Evolutionary conservation across 257 asterid genomes (phyloP).

Genomic region (Solanum raphanifolium): DNA sequence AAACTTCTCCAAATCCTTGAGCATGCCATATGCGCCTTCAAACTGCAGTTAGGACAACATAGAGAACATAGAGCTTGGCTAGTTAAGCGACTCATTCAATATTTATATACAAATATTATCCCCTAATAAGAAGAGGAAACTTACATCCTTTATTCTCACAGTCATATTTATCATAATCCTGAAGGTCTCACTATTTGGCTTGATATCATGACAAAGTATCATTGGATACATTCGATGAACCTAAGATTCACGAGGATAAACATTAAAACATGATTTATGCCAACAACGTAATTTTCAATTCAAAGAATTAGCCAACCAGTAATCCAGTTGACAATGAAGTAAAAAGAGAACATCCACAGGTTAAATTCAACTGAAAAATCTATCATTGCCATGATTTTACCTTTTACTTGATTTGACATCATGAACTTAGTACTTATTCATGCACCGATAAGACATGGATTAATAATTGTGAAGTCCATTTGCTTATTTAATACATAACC

Average conservation of each 20-base stretch:
- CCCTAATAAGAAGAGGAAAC: conserved; percentile 4
- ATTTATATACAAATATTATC: neutral
- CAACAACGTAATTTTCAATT: neutral
- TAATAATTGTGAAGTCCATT: neutral
- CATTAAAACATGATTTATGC: conserved; percentile 9
- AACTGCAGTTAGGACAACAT: conserved; percentile 38
- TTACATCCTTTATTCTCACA: conserved; percentile 85
- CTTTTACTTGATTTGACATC: neutral
- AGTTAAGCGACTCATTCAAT: neutral
- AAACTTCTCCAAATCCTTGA: conserved; percentile 40
- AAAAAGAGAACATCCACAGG: neutral
- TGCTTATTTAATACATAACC: neutral
- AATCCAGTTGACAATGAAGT: neutral
- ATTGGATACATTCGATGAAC: conserved; percentile 51
- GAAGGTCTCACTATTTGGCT: conserved; percentile 58
- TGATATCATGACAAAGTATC: conserved; percentile 38
- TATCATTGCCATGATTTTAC: neutral
- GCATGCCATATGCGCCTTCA: conserved; percentile 74
- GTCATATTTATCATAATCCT: conserved; percentile 51
- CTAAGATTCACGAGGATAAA: conserved; percentile 28
- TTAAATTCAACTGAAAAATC: neutral
- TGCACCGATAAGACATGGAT: neutral
- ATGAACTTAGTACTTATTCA: neutral
- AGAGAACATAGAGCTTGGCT: neutral
- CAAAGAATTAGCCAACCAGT: neutral